Evolutionary conservation across 1,284 basidiomycete genomes (phyloP).

Genomic region (Coniferiporia weirii): DNA sequence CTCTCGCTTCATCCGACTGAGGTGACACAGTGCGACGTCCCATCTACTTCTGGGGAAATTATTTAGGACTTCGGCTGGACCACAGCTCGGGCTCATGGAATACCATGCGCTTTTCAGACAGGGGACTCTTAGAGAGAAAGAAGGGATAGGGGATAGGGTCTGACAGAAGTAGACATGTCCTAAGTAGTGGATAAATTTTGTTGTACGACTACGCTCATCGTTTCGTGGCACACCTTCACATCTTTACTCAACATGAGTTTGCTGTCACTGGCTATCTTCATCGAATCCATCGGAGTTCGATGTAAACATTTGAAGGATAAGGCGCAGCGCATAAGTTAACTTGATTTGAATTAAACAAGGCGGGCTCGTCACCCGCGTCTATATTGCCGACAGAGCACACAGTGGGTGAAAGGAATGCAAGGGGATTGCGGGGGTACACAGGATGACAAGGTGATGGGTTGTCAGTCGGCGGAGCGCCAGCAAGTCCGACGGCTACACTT

Average conservation of each 20-base stretch:
- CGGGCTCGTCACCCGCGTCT: not conserved
- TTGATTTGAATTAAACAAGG: slow-evolving; percentile 8
- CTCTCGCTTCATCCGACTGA: slow-evolving; percentile 51
- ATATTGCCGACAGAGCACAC: not conserved
- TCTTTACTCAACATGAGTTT: not conserved
- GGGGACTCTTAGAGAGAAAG: no score
- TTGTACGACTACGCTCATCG: not conserved
- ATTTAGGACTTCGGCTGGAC: no score
- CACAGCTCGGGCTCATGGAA: no score
- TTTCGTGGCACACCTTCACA: not conserved
- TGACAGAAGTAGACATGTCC: not conserved
- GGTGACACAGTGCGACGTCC: slow-evolving; percentile 1
- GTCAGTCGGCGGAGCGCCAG: no score
- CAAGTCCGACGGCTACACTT: not conserved
- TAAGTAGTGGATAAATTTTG: not conserved
- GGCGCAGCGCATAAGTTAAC: not conserved
- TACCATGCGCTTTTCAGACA: no score
- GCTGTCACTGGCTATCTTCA: no score
- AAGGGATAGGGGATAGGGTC: no score
- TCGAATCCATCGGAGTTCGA: no score
- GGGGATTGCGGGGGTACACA: not conserved
- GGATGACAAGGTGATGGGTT: not conserved
- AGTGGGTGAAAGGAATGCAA: not conserved
- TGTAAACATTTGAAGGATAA: not conserved
- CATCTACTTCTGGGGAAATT: no score